These are phyloP conservation scores for Evansstolkia leycettana DNA, from an alignment of 495 filamentous ascomycete species.

Conservation along the genomic window DNA sequence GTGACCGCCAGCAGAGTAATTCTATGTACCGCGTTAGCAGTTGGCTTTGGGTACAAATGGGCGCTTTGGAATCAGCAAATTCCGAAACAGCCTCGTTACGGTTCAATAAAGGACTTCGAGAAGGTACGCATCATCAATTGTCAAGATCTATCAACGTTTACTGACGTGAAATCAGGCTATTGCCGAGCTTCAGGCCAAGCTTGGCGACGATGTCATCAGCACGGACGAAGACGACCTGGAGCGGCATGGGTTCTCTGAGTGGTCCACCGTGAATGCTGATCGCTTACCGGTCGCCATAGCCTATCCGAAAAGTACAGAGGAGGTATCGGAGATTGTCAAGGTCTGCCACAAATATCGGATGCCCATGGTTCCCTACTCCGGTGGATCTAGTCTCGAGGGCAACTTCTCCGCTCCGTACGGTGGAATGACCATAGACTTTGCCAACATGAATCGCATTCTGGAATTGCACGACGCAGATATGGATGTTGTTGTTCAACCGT, in stretches of 20 bases:
- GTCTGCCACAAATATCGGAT: conserved; percentile 73
- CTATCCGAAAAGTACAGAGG: conserved; percentile 65
- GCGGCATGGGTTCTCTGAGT: conserved; percentile 77
- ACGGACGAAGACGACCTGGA: conserved; percentile 75
- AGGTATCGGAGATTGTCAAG: conserved; percentile 69
- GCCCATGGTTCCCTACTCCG: conserved; percentile 77
- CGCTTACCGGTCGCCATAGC: conserved; percentile 69
- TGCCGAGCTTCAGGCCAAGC: conserved; percentile 40
- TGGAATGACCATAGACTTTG: conserved; percentile 82
- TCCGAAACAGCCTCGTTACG: conserved; percentile 21
- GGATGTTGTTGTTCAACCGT: conserved; percentile 85
- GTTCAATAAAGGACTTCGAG: conserved; percentile 26
- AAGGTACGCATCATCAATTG: too few species aligned
- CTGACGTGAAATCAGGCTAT: conserved; percentile 53
- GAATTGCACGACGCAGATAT: conserved; percentile 74
- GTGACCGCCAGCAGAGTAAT: conserved; percentile 21
- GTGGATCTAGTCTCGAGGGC: conserved; percentile 76
- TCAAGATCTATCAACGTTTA: too few species aligned
- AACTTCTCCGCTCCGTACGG: conserved; percentile 80
- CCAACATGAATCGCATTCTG: conserved; percentile 71
- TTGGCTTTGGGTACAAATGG: conserved; percentile 25
- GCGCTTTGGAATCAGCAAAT: conserved; percentile 11
- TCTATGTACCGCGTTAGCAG: conserved; percentile 22
- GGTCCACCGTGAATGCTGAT: conserved; percentile 74
- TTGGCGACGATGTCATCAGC: conserved; percentile 64